phyloP scores from a whole-genome alignment of 2,329 filamentous ascomycete species.

The Trichoderma semiorbis region DNA sequence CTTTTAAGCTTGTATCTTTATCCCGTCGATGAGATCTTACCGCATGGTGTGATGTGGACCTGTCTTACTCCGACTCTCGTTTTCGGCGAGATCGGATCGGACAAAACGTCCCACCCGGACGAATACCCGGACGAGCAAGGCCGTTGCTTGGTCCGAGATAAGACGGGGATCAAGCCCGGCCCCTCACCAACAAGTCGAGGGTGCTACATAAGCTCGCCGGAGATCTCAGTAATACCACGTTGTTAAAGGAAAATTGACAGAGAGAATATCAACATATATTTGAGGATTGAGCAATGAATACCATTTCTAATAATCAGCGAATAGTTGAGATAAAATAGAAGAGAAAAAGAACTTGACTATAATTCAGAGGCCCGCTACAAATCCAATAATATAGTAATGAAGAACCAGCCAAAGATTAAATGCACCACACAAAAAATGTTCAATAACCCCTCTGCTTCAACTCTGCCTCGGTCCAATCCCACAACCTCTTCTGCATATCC shows the following conservation, averaged over 20 bases:
- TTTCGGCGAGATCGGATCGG: slow-evolving; percentile 8
- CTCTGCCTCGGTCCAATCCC: slow-evolving; percentile 9
- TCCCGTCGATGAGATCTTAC: background rate
- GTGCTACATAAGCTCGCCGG: background rate
- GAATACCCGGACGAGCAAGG: background rate
- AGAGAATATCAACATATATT: background rate
- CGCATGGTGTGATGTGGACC: background rate
- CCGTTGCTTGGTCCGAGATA: background rate
- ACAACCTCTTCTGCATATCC: background rate
- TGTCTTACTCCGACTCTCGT: background rate
- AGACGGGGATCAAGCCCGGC: background rate
- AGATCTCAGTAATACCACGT: background rate
- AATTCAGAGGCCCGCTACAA: background rate
- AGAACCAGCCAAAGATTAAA: background rate
- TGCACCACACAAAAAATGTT: background rate
- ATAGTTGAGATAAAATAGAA: background rate
- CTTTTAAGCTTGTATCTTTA: background rate
- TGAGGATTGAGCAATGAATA: no score
- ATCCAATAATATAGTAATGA: background rate
- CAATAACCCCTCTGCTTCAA: slow-evolving; percentile 6
- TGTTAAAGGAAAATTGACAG: background rate
- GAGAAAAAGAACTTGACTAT: background rate
- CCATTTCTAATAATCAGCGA: background rate
- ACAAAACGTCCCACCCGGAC: background rate
- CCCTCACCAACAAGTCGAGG: background rate